Conservation (phyloP, 2,329 filamentous ascomycete species). For the Coniochaeta pulveracea region DNA sequence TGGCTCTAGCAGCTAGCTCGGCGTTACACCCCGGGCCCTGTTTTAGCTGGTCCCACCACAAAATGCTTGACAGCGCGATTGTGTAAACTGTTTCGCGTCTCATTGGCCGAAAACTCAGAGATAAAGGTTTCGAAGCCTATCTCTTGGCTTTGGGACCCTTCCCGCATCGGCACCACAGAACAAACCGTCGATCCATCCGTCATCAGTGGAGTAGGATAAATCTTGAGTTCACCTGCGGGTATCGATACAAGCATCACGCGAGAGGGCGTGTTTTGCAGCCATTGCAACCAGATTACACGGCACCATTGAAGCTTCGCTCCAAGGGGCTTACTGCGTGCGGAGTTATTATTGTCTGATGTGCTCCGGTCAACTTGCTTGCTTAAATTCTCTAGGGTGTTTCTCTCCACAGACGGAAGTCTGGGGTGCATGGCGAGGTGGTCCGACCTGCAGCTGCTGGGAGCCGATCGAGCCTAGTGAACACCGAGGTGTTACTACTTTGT, state of each 20-base stretch:
- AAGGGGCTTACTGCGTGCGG: neutral
- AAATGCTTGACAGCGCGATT: slow-evolving; percentile 4
- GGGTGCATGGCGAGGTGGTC: too few species aligned
- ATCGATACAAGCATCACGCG: neutral
- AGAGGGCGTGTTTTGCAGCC: neutral
- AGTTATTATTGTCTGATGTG: too few species aligned
- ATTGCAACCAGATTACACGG: neutral
- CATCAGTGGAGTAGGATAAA: neutral
- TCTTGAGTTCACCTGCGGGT: neutral
- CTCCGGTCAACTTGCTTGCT: too few species aligned
- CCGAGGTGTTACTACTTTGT: too few species aligned
- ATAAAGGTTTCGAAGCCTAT: slow-evolving; percentile 4
- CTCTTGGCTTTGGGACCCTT: slow-evolving; percentile 2
- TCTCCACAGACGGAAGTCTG: too few species aligned
- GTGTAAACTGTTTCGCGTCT: neutral
- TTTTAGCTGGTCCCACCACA: neutral
- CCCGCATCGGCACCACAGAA: neutral
- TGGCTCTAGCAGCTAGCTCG: neutral
- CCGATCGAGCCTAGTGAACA: too few species aligned
- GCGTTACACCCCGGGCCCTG: neutral
- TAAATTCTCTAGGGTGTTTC: too few species aligned
- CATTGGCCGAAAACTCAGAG: slow-evolving; percentile 3
- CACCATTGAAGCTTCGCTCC: neutral
- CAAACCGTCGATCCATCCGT: neutral
- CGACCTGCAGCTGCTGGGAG: too few species aligned